A percentile compares a stretch with the other conserved stretches of the same genome.
These are phyloP conservation scores for Mucor plumbeus DNA, from an alignment of 371 early-diverging fungal species.

Conservation along the genomic window DNA sequence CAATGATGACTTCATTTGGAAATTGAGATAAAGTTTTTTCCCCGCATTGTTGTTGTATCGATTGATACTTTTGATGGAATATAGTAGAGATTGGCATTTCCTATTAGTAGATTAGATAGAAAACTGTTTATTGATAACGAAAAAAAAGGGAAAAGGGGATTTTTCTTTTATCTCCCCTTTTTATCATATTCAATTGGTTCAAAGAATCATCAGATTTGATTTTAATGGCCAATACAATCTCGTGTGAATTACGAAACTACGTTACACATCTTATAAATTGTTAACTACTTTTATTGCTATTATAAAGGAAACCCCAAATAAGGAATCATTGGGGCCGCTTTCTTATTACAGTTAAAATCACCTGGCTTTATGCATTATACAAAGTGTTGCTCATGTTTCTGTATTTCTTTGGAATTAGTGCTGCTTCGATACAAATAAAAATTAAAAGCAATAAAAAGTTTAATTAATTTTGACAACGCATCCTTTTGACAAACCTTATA, in stretches of 20 bases:
- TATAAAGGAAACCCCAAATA: too few relatives aligned
- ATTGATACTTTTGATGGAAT: conserved; percentile 5
- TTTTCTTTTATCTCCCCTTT: neutral
- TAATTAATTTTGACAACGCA: too few relatives aligned
- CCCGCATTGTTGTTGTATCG: conserved; percentile 3
- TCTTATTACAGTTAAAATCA: too few relatives aligned
- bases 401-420: too few relatives aligned
- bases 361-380: too few relatives aligned
- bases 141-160: neutral
- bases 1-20: conserved; percentile 25
- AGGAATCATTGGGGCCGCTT: too few relatives aligned
- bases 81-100: neutral
- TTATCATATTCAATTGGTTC: conserved; percentile 9
- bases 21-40: conserved; percentile 13
- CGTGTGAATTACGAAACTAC: neutral
- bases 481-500: too few relatives aligned
- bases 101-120: conserved; percentile 11
- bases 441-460: too few relatives aligned
- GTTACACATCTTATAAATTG: neutral
- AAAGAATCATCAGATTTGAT: conserved; percentile 12
- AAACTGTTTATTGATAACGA: conserved; percentile 5
- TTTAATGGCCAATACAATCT: conserved; percentile 2
- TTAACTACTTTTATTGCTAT: too few relatives aligned
- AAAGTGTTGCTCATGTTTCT: too few relatives aligned
- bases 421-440: too few relatives aligned